Percentiles rank a stretch among this genome's conserved stretches.
Conservation (phyloP, 768 basidiomycete species). For the Panus rudis region DNA sequence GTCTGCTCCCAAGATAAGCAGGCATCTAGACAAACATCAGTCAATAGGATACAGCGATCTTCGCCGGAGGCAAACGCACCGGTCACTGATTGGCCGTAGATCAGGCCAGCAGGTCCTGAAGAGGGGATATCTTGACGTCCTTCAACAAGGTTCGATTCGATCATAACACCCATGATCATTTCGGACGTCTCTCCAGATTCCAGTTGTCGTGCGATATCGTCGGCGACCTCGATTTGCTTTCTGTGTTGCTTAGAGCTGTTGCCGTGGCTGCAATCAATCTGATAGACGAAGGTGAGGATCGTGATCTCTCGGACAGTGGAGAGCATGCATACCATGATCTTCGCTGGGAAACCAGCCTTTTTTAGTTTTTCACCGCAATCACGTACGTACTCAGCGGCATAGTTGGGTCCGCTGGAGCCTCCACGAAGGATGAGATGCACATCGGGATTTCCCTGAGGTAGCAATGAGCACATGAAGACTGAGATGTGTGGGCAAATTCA, state of each 20-base stretch:
- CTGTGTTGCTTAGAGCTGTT: slow-evolving; percentile 90
- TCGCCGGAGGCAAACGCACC: slow-evolving; percentile 38
- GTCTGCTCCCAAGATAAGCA: slow-evolving; percentile 84
- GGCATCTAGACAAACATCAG: slow-evolving; percentile 16
- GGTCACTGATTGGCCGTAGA: slow-evolving; percentile 83
- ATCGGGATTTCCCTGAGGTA: slow-evolving; percentile 70
- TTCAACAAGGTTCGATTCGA: slow-evolving; percentile 87
- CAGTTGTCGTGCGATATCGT: slow-evolving; percentile 81
- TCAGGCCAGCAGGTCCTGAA: slow-evolving; percentile 62
- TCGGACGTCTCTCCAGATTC: slow-evolving; percentile 62
- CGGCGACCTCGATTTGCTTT: slow-evolving; percentile 83
- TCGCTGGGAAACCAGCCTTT: slow-evolving; percentile 72
- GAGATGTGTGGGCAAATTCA: slow-evolving; percentile 21
- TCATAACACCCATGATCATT: slow-evolving; percentile 89
- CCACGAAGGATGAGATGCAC: slow-evolving; percentile 95
- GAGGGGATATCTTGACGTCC: slow-evolving; percentile 81
- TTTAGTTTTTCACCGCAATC: slow-evolving; percentile 66
- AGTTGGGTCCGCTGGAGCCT: slow-evolving; percentile 86
- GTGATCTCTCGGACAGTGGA: not conserved
- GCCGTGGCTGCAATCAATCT: slow-evolving; percentile 97
- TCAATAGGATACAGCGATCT: not conserved
- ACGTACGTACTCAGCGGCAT: slow-evolving; percentile 68
- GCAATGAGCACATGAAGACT: not conserved
- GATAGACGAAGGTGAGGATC: slow-evolving; percentile 6
- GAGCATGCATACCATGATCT: slow-evolving; percentile 71